A percentile compares a stretch with the other conserved stretches of the same genome.
phyloP scores from a whole-genome alignment of 2,329 filamentous ascomycete species.

The Chaetothyriales sp. region DNA sequence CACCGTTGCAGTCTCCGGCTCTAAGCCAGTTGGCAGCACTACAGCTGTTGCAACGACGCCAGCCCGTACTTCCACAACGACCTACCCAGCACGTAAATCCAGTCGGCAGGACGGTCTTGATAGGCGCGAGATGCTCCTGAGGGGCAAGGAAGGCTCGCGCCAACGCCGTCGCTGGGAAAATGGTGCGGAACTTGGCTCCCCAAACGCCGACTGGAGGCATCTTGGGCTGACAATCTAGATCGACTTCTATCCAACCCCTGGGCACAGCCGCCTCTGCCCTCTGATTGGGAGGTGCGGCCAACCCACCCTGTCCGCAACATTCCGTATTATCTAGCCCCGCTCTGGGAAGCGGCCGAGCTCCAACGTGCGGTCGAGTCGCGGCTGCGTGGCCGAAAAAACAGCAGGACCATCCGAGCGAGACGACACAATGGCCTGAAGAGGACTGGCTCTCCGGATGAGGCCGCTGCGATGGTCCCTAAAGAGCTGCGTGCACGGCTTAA shows the following conservation, averaged over 20 bases:
- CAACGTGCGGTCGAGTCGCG: conserved; percentile 29
- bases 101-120: conserved; percentile 47
- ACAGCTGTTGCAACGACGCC: background rate
- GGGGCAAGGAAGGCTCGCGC: conserved; percentile 80
- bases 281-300: conserved; percentile 69
- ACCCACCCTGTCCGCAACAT: conserved; percentile 60
- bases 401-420: conserved; percentile 25
- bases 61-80: conserved; percentile 9
- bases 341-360: conserved; percentile 53
- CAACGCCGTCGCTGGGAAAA: conserved; percentile 90
- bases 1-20: background rate
- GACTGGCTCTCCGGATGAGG: conserved; percentile 22
- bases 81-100: conserved; percentile 36
- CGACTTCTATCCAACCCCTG: conserved; percentile 75
- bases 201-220: background rate
- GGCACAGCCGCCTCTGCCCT: conserved; percentile 62
- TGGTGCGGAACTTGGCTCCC: conserved; percentile 36
- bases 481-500: conserved; percentile 71
- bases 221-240: conserved; percentile 38
- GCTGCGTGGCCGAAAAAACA: conserved; percentile 17
- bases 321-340: conserved; percentile 75
- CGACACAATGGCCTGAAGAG: conserved; percentile 20
- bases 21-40: background rate
- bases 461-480: conserved; percentile 46
- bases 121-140: conserved; percentile 59